Evolutionary conservation across 1,284 basidiomycete species (phyloP).

Genomic region (Boletus mariae): DNA sequence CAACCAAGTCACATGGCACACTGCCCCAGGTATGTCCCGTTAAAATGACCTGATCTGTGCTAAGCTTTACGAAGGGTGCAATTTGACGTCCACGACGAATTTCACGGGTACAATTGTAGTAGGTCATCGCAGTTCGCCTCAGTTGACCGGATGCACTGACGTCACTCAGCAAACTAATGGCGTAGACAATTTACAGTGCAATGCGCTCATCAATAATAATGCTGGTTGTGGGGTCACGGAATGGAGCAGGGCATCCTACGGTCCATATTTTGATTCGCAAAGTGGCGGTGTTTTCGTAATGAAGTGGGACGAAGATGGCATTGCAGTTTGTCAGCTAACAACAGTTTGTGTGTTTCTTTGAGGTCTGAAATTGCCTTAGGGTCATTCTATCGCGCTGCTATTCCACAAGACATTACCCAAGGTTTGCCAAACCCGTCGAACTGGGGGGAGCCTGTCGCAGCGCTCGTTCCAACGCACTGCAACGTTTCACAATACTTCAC

Average conservation of each 20-base stretch:
- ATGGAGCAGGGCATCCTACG: slow-evolving; percentile 55
- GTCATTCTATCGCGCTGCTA: slow-evolving; percentile 57
- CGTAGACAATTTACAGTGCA: slow-evolving; percentile 41
- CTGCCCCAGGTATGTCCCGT: slow-evolving; percentile 40
- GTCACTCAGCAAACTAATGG: slow-evolving; percentile 33
- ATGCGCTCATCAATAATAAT: slow-evolving; percentile 41
- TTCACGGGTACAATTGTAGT: slow-evolving; percentile 50
- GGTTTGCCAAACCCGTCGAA: slow-evolving; percentile 42
- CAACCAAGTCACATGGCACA: slow-evolving; percentile 64
- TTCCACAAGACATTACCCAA: slow-evolving; percentile 50
- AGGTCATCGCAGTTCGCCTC: slow-evolving; percentile 13
- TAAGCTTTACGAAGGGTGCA: slow-evolving; percentile 40
- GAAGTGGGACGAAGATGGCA: slow-evolving; percentile 55
- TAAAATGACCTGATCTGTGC: not conserved
- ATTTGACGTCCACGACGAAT: slow-evolving; percentile 40
- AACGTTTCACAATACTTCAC: slow-evolving; percentile 49
- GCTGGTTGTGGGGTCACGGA: slow-evolving; percentile 59
- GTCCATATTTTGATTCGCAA: slow-evolving; percentile 52
- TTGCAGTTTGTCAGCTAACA: slow-evolving; percentile 50
- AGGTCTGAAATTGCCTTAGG: slow-evolving; percentile 34
- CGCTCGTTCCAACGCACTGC: slow-evolving; percentile 43
- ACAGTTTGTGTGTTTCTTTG: slow-evolving; percentile 1
- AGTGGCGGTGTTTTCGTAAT: slow-evolving; percentile 64
- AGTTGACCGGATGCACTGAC: slow-evolving; percentile 8
- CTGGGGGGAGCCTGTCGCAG: slow-evolving; percentile 54